Percentiles rank a stretch among this genome's conserved stretches.
These are phyloP conservation scores for Austropuccinia psidii DNA, from an alignment of 1,284 basidiomycete genomes.

Conservation along the genomic window DNA sequence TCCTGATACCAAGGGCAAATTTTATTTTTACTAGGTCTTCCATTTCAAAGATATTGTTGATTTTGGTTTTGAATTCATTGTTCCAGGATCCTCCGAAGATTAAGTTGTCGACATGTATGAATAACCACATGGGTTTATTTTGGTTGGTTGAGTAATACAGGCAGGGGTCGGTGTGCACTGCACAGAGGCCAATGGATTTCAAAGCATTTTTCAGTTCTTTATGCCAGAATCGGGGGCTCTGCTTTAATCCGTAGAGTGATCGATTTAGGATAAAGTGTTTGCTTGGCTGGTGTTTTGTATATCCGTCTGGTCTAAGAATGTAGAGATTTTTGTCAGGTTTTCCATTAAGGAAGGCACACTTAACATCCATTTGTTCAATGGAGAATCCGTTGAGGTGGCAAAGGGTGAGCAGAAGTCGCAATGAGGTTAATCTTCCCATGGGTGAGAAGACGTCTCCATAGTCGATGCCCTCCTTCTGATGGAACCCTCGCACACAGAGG, in stretches of 20 bases:
- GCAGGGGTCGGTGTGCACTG: neutral
- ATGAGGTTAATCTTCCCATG: neutral
- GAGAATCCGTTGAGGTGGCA: neutral
- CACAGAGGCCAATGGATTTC: neutral
- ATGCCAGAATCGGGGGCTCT: neutral
- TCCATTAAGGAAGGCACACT: slow-evolving; percentile 1
- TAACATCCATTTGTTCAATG: neutral
- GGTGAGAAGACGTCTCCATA: neutral
- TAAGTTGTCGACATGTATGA: neutral
- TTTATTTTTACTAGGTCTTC: neutral
- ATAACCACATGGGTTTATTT: neutral
- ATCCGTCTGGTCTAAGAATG: neutral
- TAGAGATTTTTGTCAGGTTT: neutral
- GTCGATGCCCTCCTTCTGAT: slow-evolving; percentile 1
- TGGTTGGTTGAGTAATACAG: neutral
- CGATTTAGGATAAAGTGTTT: neutral
- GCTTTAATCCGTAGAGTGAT: neutral
- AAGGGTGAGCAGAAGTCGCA: neutral
- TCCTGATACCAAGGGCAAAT: neutral
- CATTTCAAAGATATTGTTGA: neutral
- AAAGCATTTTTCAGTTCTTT: neutral
- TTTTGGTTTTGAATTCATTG: neutral
- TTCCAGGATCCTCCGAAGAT: neutral
- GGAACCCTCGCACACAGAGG: neutral
- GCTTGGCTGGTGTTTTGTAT: too few relatives aligned